Conservation (phyloP, 306 rosid genomes). For the Echinosophora koreensis region DNA sequence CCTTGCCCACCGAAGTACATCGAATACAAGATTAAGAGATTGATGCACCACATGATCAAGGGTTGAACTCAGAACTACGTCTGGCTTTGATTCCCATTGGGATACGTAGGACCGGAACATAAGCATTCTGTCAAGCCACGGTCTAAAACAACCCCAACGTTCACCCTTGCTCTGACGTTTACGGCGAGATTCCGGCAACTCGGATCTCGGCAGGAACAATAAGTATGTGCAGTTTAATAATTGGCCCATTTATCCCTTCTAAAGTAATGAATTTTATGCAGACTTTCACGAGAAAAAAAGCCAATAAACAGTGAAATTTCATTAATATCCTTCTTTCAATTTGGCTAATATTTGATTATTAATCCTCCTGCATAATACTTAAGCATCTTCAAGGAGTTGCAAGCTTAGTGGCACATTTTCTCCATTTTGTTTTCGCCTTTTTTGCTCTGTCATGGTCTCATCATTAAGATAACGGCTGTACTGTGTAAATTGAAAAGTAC, state of each 20-base stretch:
- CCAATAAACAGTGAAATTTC: conserved; percentile 21
- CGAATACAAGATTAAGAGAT: too few relatives aligned
- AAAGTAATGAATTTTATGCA: conserved; percentile 30
- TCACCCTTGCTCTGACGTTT: too few relatives aligned
- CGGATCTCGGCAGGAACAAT: too few relatives aligned
- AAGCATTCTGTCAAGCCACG: too few relatives aligned
- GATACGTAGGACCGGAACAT: too few relatives aligned
- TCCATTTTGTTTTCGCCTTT: neutral
- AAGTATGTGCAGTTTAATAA: conserved; percentile 42
- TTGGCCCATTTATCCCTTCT: conserved; percentile 34
- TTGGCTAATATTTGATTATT: neutral
- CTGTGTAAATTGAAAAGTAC: conserved; percentile 24
- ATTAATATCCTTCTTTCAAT: too few relatives aligned
- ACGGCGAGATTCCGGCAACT: too few relatives aligned
- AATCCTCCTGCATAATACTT: neutral
- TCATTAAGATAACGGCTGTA: neutral
- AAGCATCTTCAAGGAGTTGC: conserved; percentile 24
- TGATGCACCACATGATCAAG: too few relatives aligned
- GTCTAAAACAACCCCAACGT: too few relatives aligned
- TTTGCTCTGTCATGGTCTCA: neutral
- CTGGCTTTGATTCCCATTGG: too few relatives aligned
- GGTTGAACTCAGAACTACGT: too few relatives aligned
- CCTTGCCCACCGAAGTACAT: too few relatives aligned
- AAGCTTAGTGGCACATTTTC: neutral
- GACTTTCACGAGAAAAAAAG: conserved; percentile 39